These are phyloP conservation scores for Cordyceps fumosorosea DNA, from an alignment of 2,329 filamentous ascomycete genomes.

Conservation along the genomic window DNA sequence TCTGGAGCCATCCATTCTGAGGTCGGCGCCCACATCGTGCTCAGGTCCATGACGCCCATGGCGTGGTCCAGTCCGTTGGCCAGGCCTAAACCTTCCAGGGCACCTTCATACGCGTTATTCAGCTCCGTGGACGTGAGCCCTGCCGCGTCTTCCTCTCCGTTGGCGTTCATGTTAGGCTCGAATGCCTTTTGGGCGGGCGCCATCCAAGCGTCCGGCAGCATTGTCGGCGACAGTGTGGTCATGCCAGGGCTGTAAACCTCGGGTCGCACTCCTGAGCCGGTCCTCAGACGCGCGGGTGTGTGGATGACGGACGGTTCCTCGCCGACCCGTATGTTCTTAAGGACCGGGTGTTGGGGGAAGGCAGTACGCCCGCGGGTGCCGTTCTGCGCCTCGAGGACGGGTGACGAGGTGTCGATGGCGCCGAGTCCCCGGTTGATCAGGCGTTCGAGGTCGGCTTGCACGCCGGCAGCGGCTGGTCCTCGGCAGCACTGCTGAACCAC, in stretches of 20 bases:
- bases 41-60: conserved; percentile 34
- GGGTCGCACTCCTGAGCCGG: conserved; percentile 17
- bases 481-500: conserved; percentile 45
- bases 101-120: conserved; percentile 45
- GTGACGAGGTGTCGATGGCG: conserved; percentile 13
- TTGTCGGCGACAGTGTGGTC: conserved; percentile 14
- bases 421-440: conserved; percentile 40
- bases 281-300: conserved; percentile 2
- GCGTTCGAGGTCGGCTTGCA: conserved; percentile 43
- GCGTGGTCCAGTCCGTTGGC: conserved; percentile 36
- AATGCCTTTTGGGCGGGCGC: conserved; percentile 1
- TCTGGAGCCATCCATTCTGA: conserved; percentile 28
- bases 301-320: conserved; percentile 14
- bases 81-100: conserved; percentile 39
- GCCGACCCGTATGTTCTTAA: conserved; percentile 14
- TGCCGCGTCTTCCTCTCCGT: neutral
- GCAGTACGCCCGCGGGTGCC: conserved; percentile 2
- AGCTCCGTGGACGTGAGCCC: conserved; percentile 25
- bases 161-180: conserved; percentile 15
- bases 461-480: conserved; percentile 43
- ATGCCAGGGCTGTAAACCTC: conserved; percentile 16
- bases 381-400: conserved; percentile 13
- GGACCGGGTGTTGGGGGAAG: conserved; percentile 7
- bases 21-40: conserved; percentile 27
- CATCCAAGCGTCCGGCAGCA: conserved; percentile 14